Evolutionary conservation across 1,284 basidiomycete species (phyloP).

Genomic region (Coniferiporia sulphurascens): DNA sequence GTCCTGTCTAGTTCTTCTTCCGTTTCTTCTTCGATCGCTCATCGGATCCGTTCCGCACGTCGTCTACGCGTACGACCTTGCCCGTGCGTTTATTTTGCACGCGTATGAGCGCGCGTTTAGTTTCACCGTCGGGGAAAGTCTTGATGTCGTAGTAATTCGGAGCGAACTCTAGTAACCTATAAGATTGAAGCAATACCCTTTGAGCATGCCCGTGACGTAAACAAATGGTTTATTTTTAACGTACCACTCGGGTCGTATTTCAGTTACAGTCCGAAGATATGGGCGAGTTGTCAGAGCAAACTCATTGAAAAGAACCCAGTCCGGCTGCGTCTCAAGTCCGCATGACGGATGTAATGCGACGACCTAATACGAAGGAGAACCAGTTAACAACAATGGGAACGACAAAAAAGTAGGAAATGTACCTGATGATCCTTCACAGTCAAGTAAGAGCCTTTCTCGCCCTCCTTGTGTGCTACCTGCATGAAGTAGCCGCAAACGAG

Average conservation of each 20-base stretch:
- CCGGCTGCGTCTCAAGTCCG: slow-evolving; percentile 88
- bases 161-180: slow-evolving; percentile 82
- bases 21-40: slow-evolving; percentile 28
- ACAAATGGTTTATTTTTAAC: slow-evolving; percentile 21
- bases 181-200: neutral
- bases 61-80: slow-evolving; percentile 28
- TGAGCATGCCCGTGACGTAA: neutral
- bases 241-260: slow-evolving; percentile 86
- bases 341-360: slow-evolving; percentile 94
- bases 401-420: slow-evolving; percentile 19
- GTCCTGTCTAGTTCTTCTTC: slow-evolving; percentile 12
- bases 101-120: slow-evolving; percentile 61
- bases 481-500: slow-evolving; percentile 96
- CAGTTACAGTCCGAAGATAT: slow-evolving; percentile 91
- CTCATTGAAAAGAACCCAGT: slow-evolving; percentile 98
- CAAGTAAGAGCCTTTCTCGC: slow-evolving; percentile 79
- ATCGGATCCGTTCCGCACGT: slow-evolving; percentile 15
- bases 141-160: slow-evolving; percentile 74
- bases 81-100: slow-evolving; percentile 39
- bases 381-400: too few species aligned
- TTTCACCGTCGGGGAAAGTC: slow-evolving; percentile 66
- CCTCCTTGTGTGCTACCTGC: slow-evolving; percentile 96
- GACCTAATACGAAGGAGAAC: slow-evolving; percentile 40
- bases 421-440: slow-evolving; percentile 95
- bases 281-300: slow-evolving; percentile 90